These are phyloP conservation scores for Hymenoscyphus repandus DNA, from an alignment of 2,329 filamentous ascomycete genomes.

Conservation along the genomic window DNA sequence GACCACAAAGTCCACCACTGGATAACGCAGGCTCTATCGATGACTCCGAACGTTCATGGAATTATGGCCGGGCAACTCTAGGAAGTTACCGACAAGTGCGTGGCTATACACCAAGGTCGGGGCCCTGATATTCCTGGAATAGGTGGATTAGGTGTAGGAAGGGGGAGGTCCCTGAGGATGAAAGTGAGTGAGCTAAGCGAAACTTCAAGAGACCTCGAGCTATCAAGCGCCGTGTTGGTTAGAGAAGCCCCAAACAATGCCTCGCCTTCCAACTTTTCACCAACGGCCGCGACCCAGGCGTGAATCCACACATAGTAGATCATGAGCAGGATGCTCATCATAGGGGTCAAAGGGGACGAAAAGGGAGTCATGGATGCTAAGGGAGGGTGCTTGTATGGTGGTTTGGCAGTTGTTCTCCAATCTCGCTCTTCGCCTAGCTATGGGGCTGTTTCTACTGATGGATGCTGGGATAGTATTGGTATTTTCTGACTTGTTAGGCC, in stretches of 20 bases:
- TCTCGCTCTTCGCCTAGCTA: neutral
- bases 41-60: neutral
- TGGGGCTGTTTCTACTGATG: neutral
- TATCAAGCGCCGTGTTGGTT: neutral
- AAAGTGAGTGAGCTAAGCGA: neutral
- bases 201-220: neutral
- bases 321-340: neutral
- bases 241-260: neutral
- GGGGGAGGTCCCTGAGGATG: neutral
- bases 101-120: neutral
- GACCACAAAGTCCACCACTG: too few relatives aligned
- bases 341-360: neutral
- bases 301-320: neutral
- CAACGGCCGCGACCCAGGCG: neutral
- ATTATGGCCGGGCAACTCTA: neutral
- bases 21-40: neutral
- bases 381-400: neutral
- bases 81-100: neutral
- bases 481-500: too few relatives aligned
- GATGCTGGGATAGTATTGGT: neutral
- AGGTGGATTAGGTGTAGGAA: too few relatives aligned
- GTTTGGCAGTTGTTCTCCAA: neutral
- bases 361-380: neutral
- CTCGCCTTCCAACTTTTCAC: neutral
- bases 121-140: neutral